Evolutionary conservation across 179 eudicot genomes (phyloP).

Genomic region (Beta lomatogona): DNA sequence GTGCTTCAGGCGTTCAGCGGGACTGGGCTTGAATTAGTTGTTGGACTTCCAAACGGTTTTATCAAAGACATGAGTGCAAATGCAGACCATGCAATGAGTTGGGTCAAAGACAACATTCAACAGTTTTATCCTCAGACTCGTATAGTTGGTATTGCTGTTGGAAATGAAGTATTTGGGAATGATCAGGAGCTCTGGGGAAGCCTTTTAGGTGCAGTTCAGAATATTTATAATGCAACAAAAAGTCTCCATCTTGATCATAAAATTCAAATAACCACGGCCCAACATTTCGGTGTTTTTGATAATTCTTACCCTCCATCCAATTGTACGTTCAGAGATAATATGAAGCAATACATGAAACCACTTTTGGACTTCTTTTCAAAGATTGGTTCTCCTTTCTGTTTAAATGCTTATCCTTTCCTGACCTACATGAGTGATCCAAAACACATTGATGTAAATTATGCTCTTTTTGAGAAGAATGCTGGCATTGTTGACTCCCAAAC

Average conservation of each 20-base stretch:
- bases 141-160: constrained; percentile 89
- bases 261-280: constrained; percentile 78
- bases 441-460: constrained; percentile 75
- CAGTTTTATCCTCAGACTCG: constrained; percentile 64
- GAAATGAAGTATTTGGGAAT: constrained; percentile 76
- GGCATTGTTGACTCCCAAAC: constrained; percentile 70
- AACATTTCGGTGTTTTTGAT: constrained; percentile 70
- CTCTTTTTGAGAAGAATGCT: constrained; percentile 58
- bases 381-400: constrained; percentile 80
- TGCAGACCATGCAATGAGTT: constrained; percentile 71
- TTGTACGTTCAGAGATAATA: constrained; percentile 59
- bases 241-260: constrained; percentile 49
- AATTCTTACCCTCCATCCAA: constrained; percentile 90
- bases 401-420: constrained; percentile 94
- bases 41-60: constrained; percentile 77
- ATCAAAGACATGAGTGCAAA: constrained; percentile 67
- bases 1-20: constrained; percentile 87
- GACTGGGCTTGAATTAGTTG: constrained; percentile 81
- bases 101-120: constrained; percentile 84
- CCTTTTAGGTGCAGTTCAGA: constrained; percentile 73
- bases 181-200: constrained; percentile 56
- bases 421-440: constrained; percentile 72
- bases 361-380: constrained; percentile 68
- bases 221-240: constrained; percentile 77
- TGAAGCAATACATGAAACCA: constrained; percentile 67